phyloP scores from a whole-genome alignment of 2,329 filamentous ascomycete species.

The Alternaria sp. region DNA sequence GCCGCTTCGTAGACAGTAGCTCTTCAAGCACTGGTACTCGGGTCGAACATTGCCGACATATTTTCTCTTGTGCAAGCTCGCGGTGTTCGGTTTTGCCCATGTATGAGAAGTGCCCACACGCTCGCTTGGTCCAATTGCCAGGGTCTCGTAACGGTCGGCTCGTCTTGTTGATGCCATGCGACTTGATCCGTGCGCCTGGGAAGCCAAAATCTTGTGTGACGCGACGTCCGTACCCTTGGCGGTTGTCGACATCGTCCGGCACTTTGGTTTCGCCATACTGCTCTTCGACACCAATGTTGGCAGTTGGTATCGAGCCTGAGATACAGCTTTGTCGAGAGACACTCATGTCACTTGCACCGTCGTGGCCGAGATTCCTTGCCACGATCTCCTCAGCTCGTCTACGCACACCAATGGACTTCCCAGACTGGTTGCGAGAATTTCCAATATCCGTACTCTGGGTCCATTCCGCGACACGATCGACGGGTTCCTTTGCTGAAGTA shows the following conservation, averaged over 20 bases:
- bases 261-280: slow-evolving; percentile 24
- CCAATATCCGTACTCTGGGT: slow-evolving; percentile 4
- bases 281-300: slow-evolving; percentile 19
- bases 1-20: slow-evolving; percentile 4
- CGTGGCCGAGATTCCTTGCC: slow-evolving; percentile 27
- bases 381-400: slow-evolving; percentile 15
- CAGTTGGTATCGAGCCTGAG: slow-evolving; percentile 3
- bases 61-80: slow-evolving; percentile 19
- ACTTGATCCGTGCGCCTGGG: slow-evolving; percentile 40
- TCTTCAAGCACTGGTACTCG: slow-evolving; percentile 8
- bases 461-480: slow-evolving; percentile 3
- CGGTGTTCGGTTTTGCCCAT: slow-evolving; percentile 16
- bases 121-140: slow-evolving; percentile 33
- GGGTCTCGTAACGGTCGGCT: slow-evolving; percentile 27
- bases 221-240: slow-evolving; percentile 40
- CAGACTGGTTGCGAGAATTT: slow-evolving; percentile 7
- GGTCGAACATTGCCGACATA: slow-evolving; percentile 30
- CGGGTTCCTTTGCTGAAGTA: slow-evolving; percentile 3
- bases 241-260: slow-evolving; percentile 36
- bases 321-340: slow-evolving; percentile 16
- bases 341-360: slow-evolving; percentile 28
- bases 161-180: slow-evolving; percentile 13
- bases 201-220: slow-evolving; percentile 43
- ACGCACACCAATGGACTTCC: slow-evolving; percentile 10
- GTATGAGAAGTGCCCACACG: slow-evolving; percentile 39